Conservation (phyloP, 2,329 filamentous ascomycete genomes). For the Exserohilum rostratum region DNA sequence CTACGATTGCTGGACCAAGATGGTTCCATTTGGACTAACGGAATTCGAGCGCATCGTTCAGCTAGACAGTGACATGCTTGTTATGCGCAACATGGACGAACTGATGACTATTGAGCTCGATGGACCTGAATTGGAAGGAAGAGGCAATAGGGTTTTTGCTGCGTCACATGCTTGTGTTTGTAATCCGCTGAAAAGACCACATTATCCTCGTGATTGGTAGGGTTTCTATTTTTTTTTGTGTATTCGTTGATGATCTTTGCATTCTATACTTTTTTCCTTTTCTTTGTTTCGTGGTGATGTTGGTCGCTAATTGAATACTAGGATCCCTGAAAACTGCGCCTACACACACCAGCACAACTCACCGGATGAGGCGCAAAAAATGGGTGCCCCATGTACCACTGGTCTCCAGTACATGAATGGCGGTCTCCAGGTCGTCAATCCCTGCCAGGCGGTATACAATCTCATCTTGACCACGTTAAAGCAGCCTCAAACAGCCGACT, state of each 20-base stretch:
- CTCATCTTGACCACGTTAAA: constrained; percentile 52
- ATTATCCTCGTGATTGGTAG: constrained; percentile 78
- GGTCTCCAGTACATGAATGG: constrained; percentile 65
- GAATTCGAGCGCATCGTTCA: constrained; percentile 82
- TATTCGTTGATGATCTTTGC: too few relatives aligned
- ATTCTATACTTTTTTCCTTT: too few relatives aligned
- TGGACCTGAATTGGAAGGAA: constrained; percentile 56
- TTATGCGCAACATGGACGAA: constrained; percentile 85
- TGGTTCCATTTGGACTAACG: constrained; percentile 74
- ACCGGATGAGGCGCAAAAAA: constrained; percentile 58
- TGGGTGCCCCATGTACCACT: constrained; percentile 56
- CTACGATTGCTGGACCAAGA: constrained; percentile 88
- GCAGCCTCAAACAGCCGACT: constrained; percentile 51
- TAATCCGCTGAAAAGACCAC: constrained; percentile 76
- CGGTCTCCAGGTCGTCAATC: constrained; percentile 65
- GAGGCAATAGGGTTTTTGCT: constrained; percentile 74
- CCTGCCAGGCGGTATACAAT: constrained; percentile 58
- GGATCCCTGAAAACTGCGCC: constrained; percentile 64
- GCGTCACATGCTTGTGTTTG: constrained; percentile 87
- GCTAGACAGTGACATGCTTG: constrained; percentile 87
- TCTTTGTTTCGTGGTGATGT: neutral
- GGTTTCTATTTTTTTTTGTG: neutral
- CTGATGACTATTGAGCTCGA: constrained; percentile 83
- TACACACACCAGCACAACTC: constrained; percentile 63
- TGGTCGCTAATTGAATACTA: neutral